A percentile compares a stretch with the other conserved stretches of the same genome.
phyloP scores from a whole-genome alignment of 1,284 basidiomycete genomes.

The Cryptococcus floricola region DNA sequence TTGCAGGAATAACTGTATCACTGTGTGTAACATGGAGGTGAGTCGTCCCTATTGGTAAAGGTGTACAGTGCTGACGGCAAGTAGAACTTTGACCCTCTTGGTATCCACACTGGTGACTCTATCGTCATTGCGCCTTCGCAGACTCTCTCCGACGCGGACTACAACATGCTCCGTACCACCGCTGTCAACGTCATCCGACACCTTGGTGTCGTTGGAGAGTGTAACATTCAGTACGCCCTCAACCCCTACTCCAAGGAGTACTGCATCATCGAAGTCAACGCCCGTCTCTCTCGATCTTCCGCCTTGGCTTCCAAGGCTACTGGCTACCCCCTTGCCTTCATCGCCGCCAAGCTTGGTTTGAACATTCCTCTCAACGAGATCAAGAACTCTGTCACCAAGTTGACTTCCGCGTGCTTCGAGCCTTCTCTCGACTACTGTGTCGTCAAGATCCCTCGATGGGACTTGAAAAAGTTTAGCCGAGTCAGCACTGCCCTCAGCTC shows the following conservation, averaged over 20 bases:
- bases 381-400: conserved; percentile 98
- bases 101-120: conserved; percentile 99
- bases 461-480: conserved; percentile 94
- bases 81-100: conserved; percentile 99
- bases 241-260: conserved; percentile 91
- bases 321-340: conserved; percentile 98
- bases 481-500: conserved; percentile 95
- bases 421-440: conserved; percentile 99
- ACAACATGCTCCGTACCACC: conserved; percentile 97
- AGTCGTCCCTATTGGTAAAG: conserved; percentile 56
- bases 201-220: conserved; percentile 97
- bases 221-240: conserved; percentile 89
- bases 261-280: conserved; percentile 97
- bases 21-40: conserved; percentile 98
- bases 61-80: conserved; percentile 64
- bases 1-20: conserved; percentile 88
- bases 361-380: conserved; percentile 96
- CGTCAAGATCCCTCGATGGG: conserved; percentile 99
- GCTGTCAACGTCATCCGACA: conserved; percentile 97
- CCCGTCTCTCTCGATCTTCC: conserved; percentile 66
- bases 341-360: conserved; percentile 98
- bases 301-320: conserved; percentile 98
- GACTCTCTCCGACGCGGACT: conserved; percentile 94
- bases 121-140: conserved; percentile 99
- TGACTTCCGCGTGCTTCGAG: conserved; percentile 98